Conservation (phyloP, 208 protist species). For the Herpetomonas muscarum region DNA sequence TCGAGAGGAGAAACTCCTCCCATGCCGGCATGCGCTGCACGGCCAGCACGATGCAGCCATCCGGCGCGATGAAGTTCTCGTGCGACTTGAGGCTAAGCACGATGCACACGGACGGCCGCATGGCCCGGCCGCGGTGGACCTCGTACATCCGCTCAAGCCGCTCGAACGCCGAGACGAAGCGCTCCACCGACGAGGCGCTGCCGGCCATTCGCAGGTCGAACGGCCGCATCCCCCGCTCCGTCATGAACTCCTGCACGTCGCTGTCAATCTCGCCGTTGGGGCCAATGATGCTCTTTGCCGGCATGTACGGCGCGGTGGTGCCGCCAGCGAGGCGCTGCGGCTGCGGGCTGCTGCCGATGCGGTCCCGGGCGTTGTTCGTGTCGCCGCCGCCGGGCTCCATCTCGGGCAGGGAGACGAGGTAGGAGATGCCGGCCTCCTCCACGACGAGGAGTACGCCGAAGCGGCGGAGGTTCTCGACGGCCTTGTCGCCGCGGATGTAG, state of each 20-base stretch:
- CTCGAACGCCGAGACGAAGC: constrained; percentile 77
- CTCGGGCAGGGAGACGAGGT: constrained; percentile 82
- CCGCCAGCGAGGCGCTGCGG: constrained; percentile 14
- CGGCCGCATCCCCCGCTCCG: constrained; percentile 56
- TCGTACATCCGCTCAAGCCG: constrained; percentile 74
- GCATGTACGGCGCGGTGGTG: constrained; percentile 35
- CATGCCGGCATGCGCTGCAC: constrained; percentile 57
- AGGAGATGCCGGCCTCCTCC: constrained; percentile 55
- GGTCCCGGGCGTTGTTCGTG: constrained; percentile 14
- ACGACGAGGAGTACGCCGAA: constrained; percentile 71
- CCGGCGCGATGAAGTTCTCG: constrained; percentile 63
- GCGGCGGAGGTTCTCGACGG: constrained; percentile 68
- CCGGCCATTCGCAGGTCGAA: constrained; percentile 85
- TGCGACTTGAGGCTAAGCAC: constrained; percentile 48
- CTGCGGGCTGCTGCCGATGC: constrained; percentile 16
- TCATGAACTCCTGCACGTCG: constrained; percentile 70
- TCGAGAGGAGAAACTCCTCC: constrained; percentile 69
- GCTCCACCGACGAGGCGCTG: constrained; percentile 63
- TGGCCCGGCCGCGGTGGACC: constrained; percentile 60
- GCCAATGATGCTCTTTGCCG: constrained; percentile 49
- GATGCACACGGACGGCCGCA: constrained; percentile 66
- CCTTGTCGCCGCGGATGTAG: constrained; percentile 71
- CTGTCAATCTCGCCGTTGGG: constrained; percentile 77
- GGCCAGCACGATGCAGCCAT: constrained; percentile 73
- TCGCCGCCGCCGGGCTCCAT: constrained; percentile 13